phyloP scores from a whole-genome alignment of 768 basidiomycete species.

The Mycena vitilis region DNA sequence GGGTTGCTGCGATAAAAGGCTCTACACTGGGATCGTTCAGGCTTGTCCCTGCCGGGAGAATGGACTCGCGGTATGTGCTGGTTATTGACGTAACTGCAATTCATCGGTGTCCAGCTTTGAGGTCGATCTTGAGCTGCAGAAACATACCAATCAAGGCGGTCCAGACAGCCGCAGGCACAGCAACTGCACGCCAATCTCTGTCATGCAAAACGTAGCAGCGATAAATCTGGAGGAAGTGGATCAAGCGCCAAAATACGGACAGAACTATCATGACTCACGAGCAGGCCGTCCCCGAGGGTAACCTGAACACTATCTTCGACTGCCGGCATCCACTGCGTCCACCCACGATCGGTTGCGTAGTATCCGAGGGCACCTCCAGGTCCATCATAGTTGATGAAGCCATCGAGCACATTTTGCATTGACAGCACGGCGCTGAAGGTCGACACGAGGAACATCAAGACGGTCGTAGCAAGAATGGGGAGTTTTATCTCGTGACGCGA shows the following conservation, averaged over 20 bases:
- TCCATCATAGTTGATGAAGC: constrained; percentile 17
- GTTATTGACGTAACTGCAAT: neutral
- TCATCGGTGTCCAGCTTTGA: neutral
- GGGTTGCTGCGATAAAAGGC: constrained; percentile 11
- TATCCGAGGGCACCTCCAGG: constrained; percentile 5
- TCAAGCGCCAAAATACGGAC: neutral
- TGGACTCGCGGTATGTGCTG: neutral
- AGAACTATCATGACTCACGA: neutral
- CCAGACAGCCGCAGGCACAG: neutral
- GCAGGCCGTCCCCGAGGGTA: constrained; percentile 15
- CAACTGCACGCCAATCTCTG: constrained; percentile 18
- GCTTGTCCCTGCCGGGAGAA: neutral
- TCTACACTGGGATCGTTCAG: constrained; percentile 14
- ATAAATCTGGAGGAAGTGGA: constrained; percentile 10
- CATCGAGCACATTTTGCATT: constrained; percentile 20
- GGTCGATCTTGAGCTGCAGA: neutral
- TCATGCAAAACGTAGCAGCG: constrained; percentile 26
- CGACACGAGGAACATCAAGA: constrained; percentile 21
- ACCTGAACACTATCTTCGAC: constrained; percentile 24
- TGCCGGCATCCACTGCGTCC: constrained; percentile 24
- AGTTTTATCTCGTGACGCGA: constrained; percentile 11
- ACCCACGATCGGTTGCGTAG: constrained; percentile 1
- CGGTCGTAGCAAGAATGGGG: constrained; percentile 12
- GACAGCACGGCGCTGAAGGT: constrained; percentile 16
- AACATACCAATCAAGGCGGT: constrained; percentile 6